Evolutionary conservation across 192 early-diverging fungal species (phyloP), one percentile per base, ranked within the genome.

Genomic region (Umbelopsis isabellina): DNA sequence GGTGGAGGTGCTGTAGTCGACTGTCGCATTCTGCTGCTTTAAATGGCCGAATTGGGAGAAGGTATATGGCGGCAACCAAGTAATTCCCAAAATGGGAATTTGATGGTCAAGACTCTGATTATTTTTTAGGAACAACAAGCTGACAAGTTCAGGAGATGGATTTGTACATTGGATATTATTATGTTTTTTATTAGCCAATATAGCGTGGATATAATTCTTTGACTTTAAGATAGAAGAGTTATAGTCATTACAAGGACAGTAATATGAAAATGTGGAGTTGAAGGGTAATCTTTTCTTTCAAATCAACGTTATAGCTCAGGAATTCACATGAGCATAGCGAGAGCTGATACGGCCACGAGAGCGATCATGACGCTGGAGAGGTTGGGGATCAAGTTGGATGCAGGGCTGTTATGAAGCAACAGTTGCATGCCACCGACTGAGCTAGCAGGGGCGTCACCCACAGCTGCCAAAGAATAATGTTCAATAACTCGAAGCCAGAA

Each of bases 401-500:
- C 55, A 13, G 33, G 55, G n/a, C 55, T 61, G 55, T 61, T 61
- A 35, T 61, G 55, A 22, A 61, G 25, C 12, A 61, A 30, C 4
- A 61, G 55, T 15, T 25, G 27, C 9, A 30, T 25, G 12, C 55
- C 55, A 15, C 33, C 33, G 12, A 61, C 55, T 2, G 25, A 35
- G 55, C 55, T 61, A 18, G 55, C 55, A 27, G 55, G 55, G 30
- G 25, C 25, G 30, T 61, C n/a, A 6, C 55, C 55, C 9, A 35
- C 18, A 7, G 25, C 55, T 35, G 12, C 25, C 13, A 61, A 15
- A 35, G 55, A 25, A 35, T 61, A 61, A 13, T 61, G 30, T 61
- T 61, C 55, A 25, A 27, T 35, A 3, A 61, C 55, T 16, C 27
- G 27, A 25, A 61, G 27, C 55, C 55, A 77, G 50, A 77, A 65